These are phyloP conservation scores for Blastocystis hominis DNA, from an alignment of 352 stramenopile species.

Conservation along the genomic window DNA sequence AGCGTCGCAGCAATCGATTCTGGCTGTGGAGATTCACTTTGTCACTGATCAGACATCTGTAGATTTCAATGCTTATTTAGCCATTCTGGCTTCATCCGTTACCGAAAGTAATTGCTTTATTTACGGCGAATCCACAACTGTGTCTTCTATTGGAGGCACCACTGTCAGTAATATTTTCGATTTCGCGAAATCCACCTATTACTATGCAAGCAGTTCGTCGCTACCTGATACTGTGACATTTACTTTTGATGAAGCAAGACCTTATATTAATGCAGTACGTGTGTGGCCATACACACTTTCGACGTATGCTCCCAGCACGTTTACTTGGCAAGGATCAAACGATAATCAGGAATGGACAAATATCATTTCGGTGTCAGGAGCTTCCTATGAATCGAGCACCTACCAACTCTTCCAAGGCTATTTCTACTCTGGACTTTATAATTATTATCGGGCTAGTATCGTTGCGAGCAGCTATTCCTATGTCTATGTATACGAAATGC, in stretches of 20 bases:
- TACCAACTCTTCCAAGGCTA: background rate
- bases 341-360: background rate
- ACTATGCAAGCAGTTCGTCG: background rate
- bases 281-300: background rate
- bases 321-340: background rate
- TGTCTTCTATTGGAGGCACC: background rate
- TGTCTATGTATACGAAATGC: background rate
- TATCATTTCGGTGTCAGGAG: background rate
- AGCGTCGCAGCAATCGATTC: background rate
- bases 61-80: background rate
- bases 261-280: background rate
- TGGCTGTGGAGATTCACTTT: slow-evolving; percentile 27
- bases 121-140: background rate
- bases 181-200: background rate
- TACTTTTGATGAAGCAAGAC: background rate
- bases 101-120: background rate
- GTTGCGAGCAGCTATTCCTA: background rate
- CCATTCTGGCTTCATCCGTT: background rate
- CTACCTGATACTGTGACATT: background rate
- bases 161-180: background rate
- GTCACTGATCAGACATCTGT: background rate
- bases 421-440: background rate
- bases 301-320: background rate
- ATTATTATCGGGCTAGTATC: background rate
- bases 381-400: background rate